A percentile compares a stretch with the other conserved stretches of the same genome.
Evolutionary conservation across 768 basidiomycete genomes (phyloP).

Genomic region (Chiua virens): DNA sequence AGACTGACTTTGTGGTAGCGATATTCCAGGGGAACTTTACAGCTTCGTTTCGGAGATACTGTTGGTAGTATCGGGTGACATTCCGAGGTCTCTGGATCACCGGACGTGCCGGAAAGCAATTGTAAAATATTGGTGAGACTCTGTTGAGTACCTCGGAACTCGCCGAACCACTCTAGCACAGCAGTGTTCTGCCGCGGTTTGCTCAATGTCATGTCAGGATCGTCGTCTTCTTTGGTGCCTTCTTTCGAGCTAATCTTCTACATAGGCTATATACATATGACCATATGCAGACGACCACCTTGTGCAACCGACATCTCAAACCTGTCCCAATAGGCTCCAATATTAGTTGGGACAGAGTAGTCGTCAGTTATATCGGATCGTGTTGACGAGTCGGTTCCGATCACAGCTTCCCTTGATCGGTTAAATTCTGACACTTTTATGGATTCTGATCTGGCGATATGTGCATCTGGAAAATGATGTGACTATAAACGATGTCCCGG

Average conservation of each 20-base stretch:
- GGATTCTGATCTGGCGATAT: constrained; percentile 3
- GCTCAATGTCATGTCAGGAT: constrained; percentile 22
- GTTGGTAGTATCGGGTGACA: background rate
- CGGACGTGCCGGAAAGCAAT: background rate
- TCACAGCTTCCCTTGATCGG: constrained; percentile 17
- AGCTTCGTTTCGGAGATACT: background rate
- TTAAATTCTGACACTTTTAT: constrained; percentile 13
- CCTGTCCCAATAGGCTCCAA: no score
- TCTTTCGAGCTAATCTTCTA: constrained; percentile 11
- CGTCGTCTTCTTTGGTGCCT: constrained; percentile 24
- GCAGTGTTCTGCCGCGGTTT: constrained; percentile 9
- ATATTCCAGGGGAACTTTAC: no score
- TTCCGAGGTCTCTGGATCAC: background rate
- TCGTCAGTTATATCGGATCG: background rate
- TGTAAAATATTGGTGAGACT: background rate
- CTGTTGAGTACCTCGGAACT: constrained; percentile 1
- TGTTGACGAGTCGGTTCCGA: constrained; percentile 1
- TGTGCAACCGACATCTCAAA: background rate
- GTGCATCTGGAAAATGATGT: constrained; percentile 11
- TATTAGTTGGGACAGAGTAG: no score
- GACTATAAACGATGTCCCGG: constrained; percentile 14
- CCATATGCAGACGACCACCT: constrained; percentile 1
- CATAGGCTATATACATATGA: background rate
- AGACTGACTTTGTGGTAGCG: no score
- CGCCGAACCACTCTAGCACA: constrained; percentile 6